Evolutionary conservation across 106 monocot species (phyloP).

Genomic region (Dendrobium nobile): DNA sequence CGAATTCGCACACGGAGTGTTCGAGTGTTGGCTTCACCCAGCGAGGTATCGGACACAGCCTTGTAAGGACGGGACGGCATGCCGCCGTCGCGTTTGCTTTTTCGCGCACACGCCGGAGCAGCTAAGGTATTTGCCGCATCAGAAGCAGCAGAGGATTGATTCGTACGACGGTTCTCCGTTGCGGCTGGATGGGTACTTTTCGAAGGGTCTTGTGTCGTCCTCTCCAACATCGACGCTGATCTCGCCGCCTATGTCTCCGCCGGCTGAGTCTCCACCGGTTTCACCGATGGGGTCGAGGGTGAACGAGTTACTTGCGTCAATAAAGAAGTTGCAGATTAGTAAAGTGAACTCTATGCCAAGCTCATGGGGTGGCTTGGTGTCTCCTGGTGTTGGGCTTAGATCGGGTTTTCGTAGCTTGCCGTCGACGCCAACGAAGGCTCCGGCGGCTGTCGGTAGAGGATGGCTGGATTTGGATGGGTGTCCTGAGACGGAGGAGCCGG

Average conservation of each 20-base stretch:
- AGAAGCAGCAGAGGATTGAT: slow-evolving; percentile 12
- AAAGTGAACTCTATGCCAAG: slow-evolving; percentile 17
- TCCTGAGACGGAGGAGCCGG: slow-evolving; percentile 21
- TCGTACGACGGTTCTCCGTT: slow-evolving; percentile 68
- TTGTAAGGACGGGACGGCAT: slow-evolving; percentile 68
- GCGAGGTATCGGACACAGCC: slow-evolving; percentile 64
- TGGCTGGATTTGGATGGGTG: slow-evolving; percentile 11
- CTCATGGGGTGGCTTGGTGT: slow-evolving; percentile 26
- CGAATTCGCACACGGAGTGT: slow-evolving; percentile 18
- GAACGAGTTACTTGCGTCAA: neutral
- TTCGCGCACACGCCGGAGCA: slow-evolving; percentile 71
- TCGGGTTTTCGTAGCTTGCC: slow-evolving; percentile 46
- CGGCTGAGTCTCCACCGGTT: slow-evolving; percentile 49
- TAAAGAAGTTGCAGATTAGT: slow-evolving; percentile 9
- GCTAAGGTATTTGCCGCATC: slow-evolving; percentile 25
- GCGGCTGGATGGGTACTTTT: slow-evolving; percentile 13
- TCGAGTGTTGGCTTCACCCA: slow-evolving; percentile 13
- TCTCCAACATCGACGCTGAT: slow-evolving; percentile 32
- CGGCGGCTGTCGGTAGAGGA: neutral
- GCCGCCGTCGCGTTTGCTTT: slow-evolving; percentile 46
- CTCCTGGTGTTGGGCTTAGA: slow-evolving; percentile 21
- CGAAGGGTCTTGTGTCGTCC: slow-evolving; percentile 20
- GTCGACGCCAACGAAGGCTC: slow-evolving; percentile 34
- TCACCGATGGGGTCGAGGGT: slow-evolving; percentile 23
- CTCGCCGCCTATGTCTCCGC: slow-evolving; percentile 11